Evolutionary conservation across 73 alveolate species (phyloP), one percentile per base, ranked within the genome.

Genomic region (Paramecium biaurelia): DNA sequence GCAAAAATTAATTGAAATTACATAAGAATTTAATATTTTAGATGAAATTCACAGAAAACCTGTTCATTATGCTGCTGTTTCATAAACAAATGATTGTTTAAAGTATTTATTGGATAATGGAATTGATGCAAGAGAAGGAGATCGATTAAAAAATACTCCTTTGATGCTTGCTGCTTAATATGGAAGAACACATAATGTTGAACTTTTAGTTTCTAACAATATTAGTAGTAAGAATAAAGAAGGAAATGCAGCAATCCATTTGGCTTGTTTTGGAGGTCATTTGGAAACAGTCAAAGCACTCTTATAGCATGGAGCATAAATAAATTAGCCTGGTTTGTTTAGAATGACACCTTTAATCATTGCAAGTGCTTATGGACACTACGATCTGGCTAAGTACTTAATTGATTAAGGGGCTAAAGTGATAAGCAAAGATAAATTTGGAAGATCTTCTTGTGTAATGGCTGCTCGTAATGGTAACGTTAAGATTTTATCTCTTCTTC

Each of bases 11-110:
- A 37, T 97, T 5, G 98, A 97, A 23, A 63, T 89, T 28, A 93
- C 97, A 3, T 99, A 96, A 15, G 97, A 92, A 93, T 85, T 93
- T 92, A 93, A 92, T 72, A 76, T 94, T 26, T 89, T 92, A 59
- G 99, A 98, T 92, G 96, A 85, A 28, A 93, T 95, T 42, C 92
- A 92, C 45, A 95, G 99, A 92, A 97, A 94, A 79, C 98, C 98
- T 7, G 93, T 96, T 68, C 99, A 98, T 92, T 98, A 98, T 93
- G 99, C 99, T 15, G 99, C 99, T 34, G 98, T 98, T 67, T 97
- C 99, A 47, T 96, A 93, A 85, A 95, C 90, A 43, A 63, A 45
- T 72, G 98, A 95, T n/a, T 97, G 99, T 28, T 70, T 98, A 20
- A 92, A 98, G 86, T 93, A 93, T 72, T 95, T 98, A 38, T 88